Evolutionary conservation across 805 yeast species (phyloP).

Genomic region (Hyphopichia homilentoma): DNA sequence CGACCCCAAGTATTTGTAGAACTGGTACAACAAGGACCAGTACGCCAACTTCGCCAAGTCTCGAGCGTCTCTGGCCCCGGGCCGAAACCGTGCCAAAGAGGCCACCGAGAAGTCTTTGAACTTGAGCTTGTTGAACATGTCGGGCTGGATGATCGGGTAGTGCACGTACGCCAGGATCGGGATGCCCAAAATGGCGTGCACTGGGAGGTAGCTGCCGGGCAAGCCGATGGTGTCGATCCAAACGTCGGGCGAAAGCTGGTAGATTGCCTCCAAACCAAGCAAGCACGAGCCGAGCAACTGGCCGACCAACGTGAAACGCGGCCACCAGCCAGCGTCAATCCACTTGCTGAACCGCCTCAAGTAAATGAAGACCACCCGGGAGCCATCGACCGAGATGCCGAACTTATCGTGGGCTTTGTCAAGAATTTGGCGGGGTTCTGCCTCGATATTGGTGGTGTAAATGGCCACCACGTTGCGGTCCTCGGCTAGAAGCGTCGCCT

Average conservation of each 20-base stretch:
- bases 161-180: conserved; percentile 92
- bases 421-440: conserved; percentile 46
- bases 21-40: conserved; percentile 64
- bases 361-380: conserved; percentile 60
- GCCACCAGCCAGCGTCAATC: conserved; percentile 74
- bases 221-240: conserved; percentile 94
- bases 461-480: conserved; percentile 56
- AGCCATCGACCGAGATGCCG: conserved; percentile 44
- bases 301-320: conserved; percentile 74
- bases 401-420: conserved; percentile 54
- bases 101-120: conserved; percentile 15
- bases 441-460: conserved; percentile 65
- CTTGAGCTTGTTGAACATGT: conserved; percentile 70
- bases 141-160: conserved; percentile 85
- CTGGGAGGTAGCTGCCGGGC: conserved; percentile 78
- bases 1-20: conserved; percentile 65
- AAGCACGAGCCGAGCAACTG: conserved; percentile 80
- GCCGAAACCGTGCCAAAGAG: conserved; percentile 7
- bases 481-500: conserved; percentile 54
- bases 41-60: conserved; percentile 45
- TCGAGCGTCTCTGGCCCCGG: no score
- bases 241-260: conserved; percentile 73
- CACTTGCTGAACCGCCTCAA: conserved; percentile 48
- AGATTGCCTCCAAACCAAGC: conserved; percentile 67
- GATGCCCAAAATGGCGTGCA: conserved; percentile 50